Conservation (phyloP, 2,329 filamentous ascomycete species). For the Xylaria hypoxylon region DNA sequence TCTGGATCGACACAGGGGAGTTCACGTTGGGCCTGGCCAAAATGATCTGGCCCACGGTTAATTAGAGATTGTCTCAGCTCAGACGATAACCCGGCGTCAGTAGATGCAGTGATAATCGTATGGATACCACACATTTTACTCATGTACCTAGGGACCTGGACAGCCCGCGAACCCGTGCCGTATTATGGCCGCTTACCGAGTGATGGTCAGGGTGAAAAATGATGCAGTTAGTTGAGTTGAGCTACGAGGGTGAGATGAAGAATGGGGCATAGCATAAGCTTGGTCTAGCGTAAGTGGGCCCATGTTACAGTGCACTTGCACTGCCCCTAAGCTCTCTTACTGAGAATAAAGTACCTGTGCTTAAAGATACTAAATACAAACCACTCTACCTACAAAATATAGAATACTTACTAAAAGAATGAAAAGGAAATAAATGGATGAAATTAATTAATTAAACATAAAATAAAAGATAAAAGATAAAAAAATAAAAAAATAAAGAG, state of each 20-base stretch:
- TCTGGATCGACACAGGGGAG: slow-evolving; percentile 42
- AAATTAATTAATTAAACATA: too few relatives aligned
- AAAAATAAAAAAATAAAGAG: not conserved
- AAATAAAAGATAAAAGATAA: not conserved
- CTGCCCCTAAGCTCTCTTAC: not conserved
- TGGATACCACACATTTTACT: slow-evolving; percentile 71
- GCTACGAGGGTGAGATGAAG: not conserved
- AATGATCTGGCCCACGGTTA: slow-evolving; percentile 71
- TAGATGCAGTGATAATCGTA: slow-evolving; percentile 58
- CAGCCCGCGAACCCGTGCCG: slow-evolving; percentile 8
- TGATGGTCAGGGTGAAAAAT: not conserved
- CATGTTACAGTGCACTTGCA: not conserved
- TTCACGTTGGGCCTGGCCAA: slow-evolving; percentile 57
- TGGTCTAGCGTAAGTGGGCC: not conserved
- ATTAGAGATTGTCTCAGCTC: slow-evolving; percentile 60
- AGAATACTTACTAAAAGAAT: not conserved
- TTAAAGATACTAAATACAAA: too few relatives aligned
- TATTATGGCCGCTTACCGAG: too few relatives aligned
- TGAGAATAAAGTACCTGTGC: too few relatives aligned
- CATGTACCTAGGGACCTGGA: not conserved
- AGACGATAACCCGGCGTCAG: slow-evolving; percentile 49
- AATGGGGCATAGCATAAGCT: too few relatives aligned
- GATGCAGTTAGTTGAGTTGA: not conserved
- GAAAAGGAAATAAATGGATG: too few relatives aligned
- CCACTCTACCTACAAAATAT: too few relatives aligned